phyloP scores from a whole-genome alignment of 495 filamentous ascomycete species.

The Podospora appendiculata region DNA sequence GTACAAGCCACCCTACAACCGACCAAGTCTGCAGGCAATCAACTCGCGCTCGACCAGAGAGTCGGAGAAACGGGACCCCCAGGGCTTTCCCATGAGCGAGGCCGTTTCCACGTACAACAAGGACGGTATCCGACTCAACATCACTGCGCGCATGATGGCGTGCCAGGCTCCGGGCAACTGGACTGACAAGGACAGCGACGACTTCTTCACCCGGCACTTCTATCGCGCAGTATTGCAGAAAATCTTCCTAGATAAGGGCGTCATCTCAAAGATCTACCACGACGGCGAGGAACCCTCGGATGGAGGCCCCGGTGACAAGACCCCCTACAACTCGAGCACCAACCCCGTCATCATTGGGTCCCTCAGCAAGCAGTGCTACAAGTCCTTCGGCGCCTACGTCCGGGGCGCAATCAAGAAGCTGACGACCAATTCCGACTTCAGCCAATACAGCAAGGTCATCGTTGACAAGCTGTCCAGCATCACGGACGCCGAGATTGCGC shows the following conservation, averaged over 20 bases:
- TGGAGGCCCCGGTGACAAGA: conserved; percentile 20
- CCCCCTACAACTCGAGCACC: conserved; percentile 46
- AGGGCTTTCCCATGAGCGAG: conserved; percentile 90
- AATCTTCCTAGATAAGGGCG: conserved; percentile 73
- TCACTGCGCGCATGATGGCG: conserved; percentile 95
- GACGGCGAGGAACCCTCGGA: conserved; percentile 25
- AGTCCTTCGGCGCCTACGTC: conserved; percentile 67
- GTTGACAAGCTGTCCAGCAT: conserved; percentile 51
- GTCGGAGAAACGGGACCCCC: conserved; percentile 63
- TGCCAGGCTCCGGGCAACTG: conserved; percentile 92
- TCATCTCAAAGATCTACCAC: conserved; percentile 54
- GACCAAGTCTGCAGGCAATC: conserved; percentile 54
- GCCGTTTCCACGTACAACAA: conserved; percentile 53
- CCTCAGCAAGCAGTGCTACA: conserved; percentile 72
- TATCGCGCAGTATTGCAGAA: conserved; percentile 86
- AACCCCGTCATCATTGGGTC: conserved; percentile 82
- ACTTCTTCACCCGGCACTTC: conserved; percentile 89
- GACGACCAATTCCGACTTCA: conserved; percentile 46
- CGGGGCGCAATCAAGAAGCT: conserved; percentile 73
- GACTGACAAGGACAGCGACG: conserved; percentile 68
- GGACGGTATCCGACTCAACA: conserved; percentile 74
- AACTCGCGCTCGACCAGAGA: conserved; percentile 39
- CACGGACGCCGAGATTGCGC: conserved; percentile 63
- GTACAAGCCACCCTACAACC: conserved; percentile 62
- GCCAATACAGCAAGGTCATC: conserved; percentile 47